Evolutionary conservation across 1,284 basidiomycete genomes (phyloP), one percentile per base, ranked within the genome.

Genomic region (Ganoderma sinense): DNA sequence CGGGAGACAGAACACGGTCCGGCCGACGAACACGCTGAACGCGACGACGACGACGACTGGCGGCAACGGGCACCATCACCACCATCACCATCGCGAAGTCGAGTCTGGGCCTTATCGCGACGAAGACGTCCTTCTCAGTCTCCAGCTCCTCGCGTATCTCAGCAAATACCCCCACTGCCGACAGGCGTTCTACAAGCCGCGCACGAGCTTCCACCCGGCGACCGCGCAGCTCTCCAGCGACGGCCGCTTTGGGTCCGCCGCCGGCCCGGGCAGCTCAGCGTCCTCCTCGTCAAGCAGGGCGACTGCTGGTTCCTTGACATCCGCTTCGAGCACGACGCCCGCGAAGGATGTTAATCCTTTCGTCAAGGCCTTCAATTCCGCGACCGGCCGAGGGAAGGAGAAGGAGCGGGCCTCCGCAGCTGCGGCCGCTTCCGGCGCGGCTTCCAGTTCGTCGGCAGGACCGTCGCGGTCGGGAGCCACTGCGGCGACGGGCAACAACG

Each of bases 161-260:
- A 97, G 94, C 83, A 99, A 99, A 81, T 99, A 99, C 79, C 96
- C 97, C 0, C 97, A 99, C 81, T 97, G 99, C 4, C 87, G 97
- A n/a, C 92, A 97, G 74, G 95, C 97, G 7, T 99, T 99, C 80
- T 98, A 99, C 81, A 94, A 94, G 79, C 90, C 90, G 0, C 88
- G 94, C 0, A 78, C 84, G 26, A 88, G 89, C 20, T 94, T 94
- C 80, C 92, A 94, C 76, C 92, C 92, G 0, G 92, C 91, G 4
- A 87, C 85, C 45, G 84, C 85, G 6, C 81, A 82, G 67, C 75
- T 86, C 23, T 67, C 73, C n/a, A 69, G 66, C 60, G 69, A 39
- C n/a, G 58, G 58, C 59, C 59, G 59, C 39, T 61, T 61, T 13
- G 59, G 39, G 20, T 60, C 59, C 33, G 59, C n/a, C 1, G 26